A percentile compares a stretch with the other conserved stretches of the same genome.
phyloP scores from a whole-genome alignment of 176 grass and related monocot species.

The Oryza meridionalis region DNA sequence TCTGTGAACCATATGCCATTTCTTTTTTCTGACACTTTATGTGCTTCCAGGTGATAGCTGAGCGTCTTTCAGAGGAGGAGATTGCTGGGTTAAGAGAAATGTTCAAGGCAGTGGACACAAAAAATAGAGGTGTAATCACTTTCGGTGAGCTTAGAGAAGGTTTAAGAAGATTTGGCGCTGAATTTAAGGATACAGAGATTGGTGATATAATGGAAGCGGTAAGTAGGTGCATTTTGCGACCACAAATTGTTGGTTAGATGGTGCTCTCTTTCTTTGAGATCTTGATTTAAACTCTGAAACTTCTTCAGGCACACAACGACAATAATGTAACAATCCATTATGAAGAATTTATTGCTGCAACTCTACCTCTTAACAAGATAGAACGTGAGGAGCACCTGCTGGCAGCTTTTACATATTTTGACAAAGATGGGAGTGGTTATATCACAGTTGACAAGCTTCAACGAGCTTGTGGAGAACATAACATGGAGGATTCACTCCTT shows the following conservation, averaged over 20 bases:
- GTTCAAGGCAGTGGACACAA: conserved; percentile 80
- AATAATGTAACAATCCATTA: conserved; percentile 83
- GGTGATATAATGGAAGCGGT: conserved; percentile 72
- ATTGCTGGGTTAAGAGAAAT: conserved; percentile 95
- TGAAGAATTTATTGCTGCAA: conserved; percentile 94
- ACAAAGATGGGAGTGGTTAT: conserved; percentile 93
- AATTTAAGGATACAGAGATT: conserved; percentile 65
- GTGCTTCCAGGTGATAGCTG: conserved; percentile 76
- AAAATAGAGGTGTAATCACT: conserved; percentile 75
- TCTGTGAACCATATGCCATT: background rate
- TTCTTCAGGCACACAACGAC: conserved; percentile 74
- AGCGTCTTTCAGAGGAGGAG: conserved; percentile 92
- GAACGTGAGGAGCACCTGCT: conserved; percentile 91
- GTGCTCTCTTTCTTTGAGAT: background rate
- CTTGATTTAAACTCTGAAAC: conserved; percentile 2
- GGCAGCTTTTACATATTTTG: conserved; percentile 95
- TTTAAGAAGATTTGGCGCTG: conserved; percentile 78
- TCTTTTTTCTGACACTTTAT: conserved; percentile 26
- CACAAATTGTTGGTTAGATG: conserved; percentile 5
- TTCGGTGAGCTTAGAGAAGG: conserved; percentile 82
- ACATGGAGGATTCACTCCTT: conserved; percentile 67
- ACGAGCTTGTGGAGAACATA: conserved; percentile 77
- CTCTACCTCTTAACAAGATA: conserved; percentile 90
- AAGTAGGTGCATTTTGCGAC: conserved; percentile 38
- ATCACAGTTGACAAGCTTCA: conserved; percentile 92